Evolutionary conservation across 163 green algal genomes (phyloP).

Genomic region (Prototheca stagnorum): DNA sequence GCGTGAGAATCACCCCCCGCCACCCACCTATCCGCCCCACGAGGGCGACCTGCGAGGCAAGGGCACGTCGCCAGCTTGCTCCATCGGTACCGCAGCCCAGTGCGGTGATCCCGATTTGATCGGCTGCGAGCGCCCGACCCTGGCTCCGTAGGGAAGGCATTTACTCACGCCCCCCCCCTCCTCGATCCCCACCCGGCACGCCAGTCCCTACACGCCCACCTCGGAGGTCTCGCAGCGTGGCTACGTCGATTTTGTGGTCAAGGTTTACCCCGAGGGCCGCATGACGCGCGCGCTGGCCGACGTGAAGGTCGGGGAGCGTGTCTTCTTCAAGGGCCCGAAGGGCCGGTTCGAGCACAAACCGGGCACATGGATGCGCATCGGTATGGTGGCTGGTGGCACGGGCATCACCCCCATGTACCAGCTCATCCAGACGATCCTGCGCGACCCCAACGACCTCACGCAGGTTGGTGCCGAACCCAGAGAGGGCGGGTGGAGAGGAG

Average conservation of each 20-base stretch:
- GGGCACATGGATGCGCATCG: slow-evolving; percentile 11
- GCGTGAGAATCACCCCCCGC: no score
- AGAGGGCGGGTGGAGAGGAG: no score
- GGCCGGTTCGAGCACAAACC: slow-evolving; percentile 59
- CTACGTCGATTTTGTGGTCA: slow-evolving; percentile 93
- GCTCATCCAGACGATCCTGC: slow-evolving; percentile 62
- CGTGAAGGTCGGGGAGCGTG: slow-evolving; percentile 62
- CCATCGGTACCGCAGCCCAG: no score
- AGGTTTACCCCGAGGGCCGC: slow-evolving; percentile 69
- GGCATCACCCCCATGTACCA: slow-evolving; percentile 95
- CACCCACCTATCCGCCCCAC: no score
- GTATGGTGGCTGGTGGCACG: slow-evolving; percentile 81
- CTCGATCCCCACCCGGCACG: no score
- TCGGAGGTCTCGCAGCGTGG: slow-evolving; percentile 46
- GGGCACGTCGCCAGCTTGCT: no score
- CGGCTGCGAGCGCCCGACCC: no score
- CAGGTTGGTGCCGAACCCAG: no score
- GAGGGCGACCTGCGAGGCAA: no score
- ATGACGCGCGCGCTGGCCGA: slow-evolving; percentile 66
- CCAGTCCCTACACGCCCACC: slow-evolving; percentile 63
- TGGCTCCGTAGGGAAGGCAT: no score
- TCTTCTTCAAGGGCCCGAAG: slow-evolving; percentile 78
- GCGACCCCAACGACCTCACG: slow-evolving; percentile 58
- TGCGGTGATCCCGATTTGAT: no score
- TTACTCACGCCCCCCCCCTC: no score